Evolutionary conservation across 345 rosid genomes (phyloP), one percentile per base, ranked within the genome.

Genomic region (Fremontodendron californicum): DNA sequence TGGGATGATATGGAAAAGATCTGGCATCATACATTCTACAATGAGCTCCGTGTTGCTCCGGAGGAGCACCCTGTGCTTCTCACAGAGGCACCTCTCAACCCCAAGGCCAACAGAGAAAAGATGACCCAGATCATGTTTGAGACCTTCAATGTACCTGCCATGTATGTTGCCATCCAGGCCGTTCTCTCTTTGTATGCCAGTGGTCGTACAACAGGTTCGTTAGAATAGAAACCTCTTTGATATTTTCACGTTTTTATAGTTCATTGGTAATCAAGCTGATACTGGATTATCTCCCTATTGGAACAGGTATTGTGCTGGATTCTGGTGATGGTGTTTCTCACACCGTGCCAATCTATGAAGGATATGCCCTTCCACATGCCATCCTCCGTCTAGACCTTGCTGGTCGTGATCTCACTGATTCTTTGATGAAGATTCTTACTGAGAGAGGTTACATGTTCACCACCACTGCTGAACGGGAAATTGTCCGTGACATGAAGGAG

Each of bases 81-180:
- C 35, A 85, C 87, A 0, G 87, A 85, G 75, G 85, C 85, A 54
- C 87, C 87, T 45, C 85, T 85, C 33, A 82, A 82, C 73, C 78
- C 78, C 31, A 75, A 75, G 73, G 78, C 78, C 49, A 76, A 76
- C 35, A 65, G 79, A 37, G 79, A 76, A 29, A 76, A 76, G 79
- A 94, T 94, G 98, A 94, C 98, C 55, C 98, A 93, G 65, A 93
- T 91, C 81, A 93, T 93, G 98, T 93, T 93, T 49, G 98, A 93
- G 87, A 91, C 98, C 74, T 93, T 93, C 84, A 93, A 93, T 51
- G 84, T 94, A 11, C 98, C 98, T 5, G 97, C 97, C n/a, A 94
- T 94, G 97, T 92, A 94, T 80, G 98, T 94, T 9, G 97, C 97
- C 60, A 93, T 92, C 65, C 98, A 94, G 85, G 98, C 96, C 16